A percentile compares a stretch with the other conserved stretches of the same genome.
Evolutionary conservation across 2,329 filamentous ascomycete genomes (phyloP).

Genomic region (Cercospora sesami): DNA sequence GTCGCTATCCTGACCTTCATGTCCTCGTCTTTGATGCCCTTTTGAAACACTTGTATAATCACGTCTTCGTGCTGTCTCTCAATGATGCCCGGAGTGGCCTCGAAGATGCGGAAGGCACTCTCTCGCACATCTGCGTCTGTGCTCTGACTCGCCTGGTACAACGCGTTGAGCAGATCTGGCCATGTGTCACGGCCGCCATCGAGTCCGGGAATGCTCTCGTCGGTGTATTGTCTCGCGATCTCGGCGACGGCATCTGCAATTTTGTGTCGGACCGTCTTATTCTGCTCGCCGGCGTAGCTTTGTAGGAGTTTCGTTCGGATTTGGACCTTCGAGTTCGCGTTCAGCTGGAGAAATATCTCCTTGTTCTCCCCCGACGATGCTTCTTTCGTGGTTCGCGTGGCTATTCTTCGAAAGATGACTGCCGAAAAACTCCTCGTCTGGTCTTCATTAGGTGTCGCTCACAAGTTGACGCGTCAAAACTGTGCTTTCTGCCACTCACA

Average conservation of each 20-base stretch:
- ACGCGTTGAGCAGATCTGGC: conserved; percentile 80
- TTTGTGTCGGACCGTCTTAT: conserved; percentile 81
- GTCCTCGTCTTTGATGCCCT: conserved; percentile 86
- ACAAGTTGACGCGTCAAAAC: not conserved
- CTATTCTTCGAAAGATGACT: conserved; percentile 90
- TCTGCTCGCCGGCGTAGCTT: conserved; percentile 69
- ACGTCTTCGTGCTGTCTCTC: conserved; percentile 91
- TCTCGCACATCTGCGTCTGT: conserved; percentile 81
- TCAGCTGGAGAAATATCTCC: conserved; percentile 83
- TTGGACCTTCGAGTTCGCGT: conserved; percentile 68
- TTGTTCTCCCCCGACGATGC: conserved; percentile 65
- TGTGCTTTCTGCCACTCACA: conserved; percentile 52
- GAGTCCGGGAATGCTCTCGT: conserved; percentile 54
- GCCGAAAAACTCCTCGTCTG: conserved; percentile 88
- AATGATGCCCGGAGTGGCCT: conserved; percentile 91
- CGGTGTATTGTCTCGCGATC: conserved; percentile 89
- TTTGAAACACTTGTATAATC: conserved; percentile 84
- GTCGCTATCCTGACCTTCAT: conserved; percentile 86
- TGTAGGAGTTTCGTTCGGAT: conserved; percentile 84
- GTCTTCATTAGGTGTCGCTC: conserved; percentile 12
- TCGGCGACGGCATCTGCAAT: conserved; percentile 97
- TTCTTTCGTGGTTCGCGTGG: conserved; percentile 82
- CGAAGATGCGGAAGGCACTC: conserved; percentile 91
- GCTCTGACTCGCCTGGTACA: conserved; percentile 90
- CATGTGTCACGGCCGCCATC: conserved; percentile 60